Percentiles rank a stretch among this genome's conserved stretches.
Evolutionary conservation across 805 yeast species (phyloP).

Genomic region (Kuraishia hungarica): DNA sequence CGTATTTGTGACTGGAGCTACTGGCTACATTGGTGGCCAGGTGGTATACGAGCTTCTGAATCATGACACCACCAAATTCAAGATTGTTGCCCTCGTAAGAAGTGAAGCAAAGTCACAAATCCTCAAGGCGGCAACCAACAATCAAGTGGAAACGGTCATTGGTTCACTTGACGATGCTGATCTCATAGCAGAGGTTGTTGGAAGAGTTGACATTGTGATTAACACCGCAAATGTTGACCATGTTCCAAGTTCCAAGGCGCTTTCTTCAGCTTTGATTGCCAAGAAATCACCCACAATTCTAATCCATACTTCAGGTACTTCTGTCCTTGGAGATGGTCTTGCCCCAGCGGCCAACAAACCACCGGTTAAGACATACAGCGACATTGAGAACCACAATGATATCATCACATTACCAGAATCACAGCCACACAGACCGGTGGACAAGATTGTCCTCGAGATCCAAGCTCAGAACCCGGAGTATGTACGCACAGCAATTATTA

Average conservation of each 20-base stretch:
- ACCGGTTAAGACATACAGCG: conserved; percentile 15
- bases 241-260: conserved; percentile 5
- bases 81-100: neutral
- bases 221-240: conserved; percentile 2
- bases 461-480: conserved; percentile 20
- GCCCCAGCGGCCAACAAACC: conserved; percentile 9
- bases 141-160: neutral
- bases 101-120: neutral
- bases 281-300: conserved; percentile 18
- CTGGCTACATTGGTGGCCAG: neutral
- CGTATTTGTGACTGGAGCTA: neutral
- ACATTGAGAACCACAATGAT: conserved; percentile 16
- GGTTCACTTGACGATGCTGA: neutral
- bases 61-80: neutral
- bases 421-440: conserved; percentile 26
- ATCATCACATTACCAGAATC: conserved; percentile 16
- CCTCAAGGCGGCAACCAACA: neutral
- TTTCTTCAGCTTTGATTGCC: conserved; percentile 1
- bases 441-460: conserved; percentile 19
- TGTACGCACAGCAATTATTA: conserved; percentile 21
- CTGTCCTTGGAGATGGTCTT: conserved; percentile 14
- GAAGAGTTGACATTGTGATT: neutral
- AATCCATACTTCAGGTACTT: conserved; percentile 29
- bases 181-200: neutral
- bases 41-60: neutral